Evolutionary conservation across 805 yeast species (phyloP).

Genomic region (Candida dajiaensis): DNA sequence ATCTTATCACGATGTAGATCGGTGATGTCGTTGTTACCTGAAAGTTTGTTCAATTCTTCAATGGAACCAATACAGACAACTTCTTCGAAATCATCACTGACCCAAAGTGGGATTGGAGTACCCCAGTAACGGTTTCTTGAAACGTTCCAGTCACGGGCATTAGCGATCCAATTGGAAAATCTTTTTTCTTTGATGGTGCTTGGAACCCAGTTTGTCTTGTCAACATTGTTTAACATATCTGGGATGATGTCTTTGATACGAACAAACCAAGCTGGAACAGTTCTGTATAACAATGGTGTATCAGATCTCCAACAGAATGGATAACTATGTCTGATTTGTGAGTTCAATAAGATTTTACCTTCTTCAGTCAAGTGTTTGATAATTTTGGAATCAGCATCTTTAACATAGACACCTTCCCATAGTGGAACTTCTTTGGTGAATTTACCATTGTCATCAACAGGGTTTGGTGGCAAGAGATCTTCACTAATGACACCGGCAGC

Average conservation of each 20-base stretch:
- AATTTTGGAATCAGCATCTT: conserved; percentile 91
- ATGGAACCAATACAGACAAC: conserved; percentile 90
- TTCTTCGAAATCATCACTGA: conserved; percentile 87
- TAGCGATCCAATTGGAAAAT: conserved; percentile 96
- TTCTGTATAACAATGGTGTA: conserved; percentile 91
- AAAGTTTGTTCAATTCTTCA: conserved; percentile 75
- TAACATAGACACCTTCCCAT: conserved; percentile 80
- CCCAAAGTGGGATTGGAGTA: conserved; percentile 98
- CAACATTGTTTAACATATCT: conserved; percentile 80
- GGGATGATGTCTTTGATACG: conserved; percentile 85
- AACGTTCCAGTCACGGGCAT: conserved; percentile 98
- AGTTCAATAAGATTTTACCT: conserved; percentile 68
- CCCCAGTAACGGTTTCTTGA: conserved; percentile 99
- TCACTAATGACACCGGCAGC: conserved; percentile 70
- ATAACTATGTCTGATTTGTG: conserved; percentile 91
- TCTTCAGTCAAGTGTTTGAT: conserved; percentile 75
- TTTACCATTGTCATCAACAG: conserved; percentile 89
- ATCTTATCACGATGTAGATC: conserved; percentile 93
- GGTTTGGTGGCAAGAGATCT: conserved; percentile 76
- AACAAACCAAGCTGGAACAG: conserved; percentile 98
- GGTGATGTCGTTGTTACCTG: conserved; percentile 75
- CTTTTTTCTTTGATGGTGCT: conserved; percentile 84
- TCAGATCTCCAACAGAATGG: conserved; percentile 99
- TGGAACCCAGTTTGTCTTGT: conserved; percentile 93
- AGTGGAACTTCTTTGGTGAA: conserved; percentile 72